Evolutionary conservation across 169 alveolate species (phyloP), one percentile per base, ranked within the genome.

Genomic region (Plasmodium blacklocki): DNA sequence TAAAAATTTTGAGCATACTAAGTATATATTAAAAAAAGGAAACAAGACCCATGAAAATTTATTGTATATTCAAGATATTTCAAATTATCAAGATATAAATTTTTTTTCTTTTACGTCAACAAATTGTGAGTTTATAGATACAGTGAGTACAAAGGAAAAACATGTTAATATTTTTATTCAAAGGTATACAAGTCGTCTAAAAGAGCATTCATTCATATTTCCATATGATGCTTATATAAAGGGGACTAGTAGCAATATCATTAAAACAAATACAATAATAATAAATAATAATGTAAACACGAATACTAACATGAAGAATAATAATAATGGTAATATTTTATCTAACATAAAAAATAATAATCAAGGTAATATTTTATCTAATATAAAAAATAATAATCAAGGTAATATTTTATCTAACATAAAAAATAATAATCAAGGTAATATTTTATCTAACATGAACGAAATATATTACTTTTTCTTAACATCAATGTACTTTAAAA

Each of bases 11-110:
- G 54, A 70, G 8, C 45, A 39, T 1, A 32, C 23, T 19, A 80
- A 68, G 50, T 80, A 80, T n/a, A 18, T 80, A 54, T 68, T 80
- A 67, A 66, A 26, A 68, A 80, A 47, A 2, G 64, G 32, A 52
- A 11, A 43, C 21, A 54, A 32, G 11, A 47, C 32, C 3, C 70
- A 67, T 54, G 83, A 80, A 21, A 72, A 80, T 56, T n/a, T 70
- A 19, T 62, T 67, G 21, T 80, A 68, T 73, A 9, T 67, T 15
- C 68, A 80, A 6, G 19, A 68, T 15, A 11, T 70, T 26, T 56
- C 64, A 5, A 68, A 50, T 47, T 52, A 15, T 52, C 11, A 9
- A 9, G 19, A 19, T 50, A 11, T 18, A 9, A 47, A 39, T 49
- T 23, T 29, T 19, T 80, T 80, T 50, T 80, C 83, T 2, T 26